Evolutionary conservation across 116 monocot genomes (phyloP), one percentile per base, ranked within the genome.

Genomic region (Iris pallida): DNA sequence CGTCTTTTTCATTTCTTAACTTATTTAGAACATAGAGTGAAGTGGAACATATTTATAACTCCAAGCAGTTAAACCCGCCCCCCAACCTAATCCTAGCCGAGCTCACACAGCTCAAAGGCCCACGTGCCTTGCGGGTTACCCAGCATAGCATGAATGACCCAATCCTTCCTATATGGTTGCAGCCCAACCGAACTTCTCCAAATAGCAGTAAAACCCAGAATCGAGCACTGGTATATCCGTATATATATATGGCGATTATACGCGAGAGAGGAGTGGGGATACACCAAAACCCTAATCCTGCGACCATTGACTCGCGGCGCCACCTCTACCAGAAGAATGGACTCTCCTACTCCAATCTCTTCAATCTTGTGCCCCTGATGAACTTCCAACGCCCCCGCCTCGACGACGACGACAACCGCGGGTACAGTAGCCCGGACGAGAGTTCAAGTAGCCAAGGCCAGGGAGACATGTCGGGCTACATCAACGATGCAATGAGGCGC

Each of bases 311-410:
- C 15, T 64, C 69, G 63, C 58, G 76, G 64, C 76, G 80, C 16
- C 2, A 30, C 30, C 30, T 30, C 30, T 73, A 66, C 42, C 49
- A 51, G 49, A 30, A 30, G 63, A 78, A 76, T 70, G 80, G 85
- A 3, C 58, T 80, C 12, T 83, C 90, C 53, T 86, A 87, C 65
- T 78, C 86, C 73, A 85, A 83, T 55, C 90, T 94, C 82, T 94
- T 89, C 80, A 89, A 94, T 71, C 90, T 94, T n/a, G n/a, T n/a
- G n/a, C 64, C 97, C 46, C 80, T 98, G 88, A 80, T 88, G 86
- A 93, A 74, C 78, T 90, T 81, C 75, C 87, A 73, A 70, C 83
- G 90, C 13, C 90, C 97, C 7, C 76, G 64, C 57, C 85, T 73
- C 4, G 85, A 73, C 16, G 84, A 79, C 53, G 89, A 83, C 69